These are phyloP conservation scores for Penicillium janthinellum DNA, from an alignment of 2,329 filamentous ascomycete species.

Conservation along the genomic window DNA sequence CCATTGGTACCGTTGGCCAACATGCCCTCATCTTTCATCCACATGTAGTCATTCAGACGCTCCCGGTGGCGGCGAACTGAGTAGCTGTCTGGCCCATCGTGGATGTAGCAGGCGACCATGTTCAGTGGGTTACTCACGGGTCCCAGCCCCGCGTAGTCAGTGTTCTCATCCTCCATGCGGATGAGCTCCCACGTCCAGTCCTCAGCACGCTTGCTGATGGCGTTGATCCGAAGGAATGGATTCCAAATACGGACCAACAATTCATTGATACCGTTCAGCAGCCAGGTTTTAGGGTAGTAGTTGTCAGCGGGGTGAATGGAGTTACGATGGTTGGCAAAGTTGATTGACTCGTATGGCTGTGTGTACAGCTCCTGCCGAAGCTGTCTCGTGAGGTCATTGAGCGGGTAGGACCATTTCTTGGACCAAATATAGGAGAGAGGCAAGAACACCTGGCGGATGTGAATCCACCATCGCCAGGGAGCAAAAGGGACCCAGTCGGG, in stretches of 20 bases:
- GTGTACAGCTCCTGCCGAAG: conserved; percentile 81
- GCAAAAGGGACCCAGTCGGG: conserved; percentile 89
- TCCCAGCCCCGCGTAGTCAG: conserved; percentile 79
- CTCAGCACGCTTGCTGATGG: conserved; percentile 71
- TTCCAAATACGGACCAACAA: conserved; percentile 77
- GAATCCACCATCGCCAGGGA: conserved; percentile 97
- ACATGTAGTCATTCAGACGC: conserved; percentile 80
- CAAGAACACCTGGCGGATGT: conserved; percentile 94
- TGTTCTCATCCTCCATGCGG: conserved; percentile 90
- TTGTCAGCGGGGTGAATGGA: conserved; percentile 79
- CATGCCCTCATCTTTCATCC: conserved; percentile 92
- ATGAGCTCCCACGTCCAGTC: conserved; percentile 80
- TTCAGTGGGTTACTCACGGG: conserved; percentile 93
- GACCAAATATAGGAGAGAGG: conserved; percentile 92
- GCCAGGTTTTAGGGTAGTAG: conserved; percentile 87
- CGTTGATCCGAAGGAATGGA: conserved; percentile 70
- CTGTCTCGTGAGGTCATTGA: conserved; percentile 71
- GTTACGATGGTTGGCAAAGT: conserved; percentile 78
- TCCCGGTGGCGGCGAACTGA: conserved; percentile 77
- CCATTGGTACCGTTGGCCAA: conserved; percentile 95
- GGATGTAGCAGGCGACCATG: conserved; percentile 79
- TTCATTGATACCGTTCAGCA: conserved; percentile 79
- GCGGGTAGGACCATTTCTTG: conserved; percentile 74
- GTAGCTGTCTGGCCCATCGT: conserved; percentile 73
- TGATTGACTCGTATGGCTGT: conserved; percentile 73